Evolutionary conservation across 2,329 filamentous ascomycete species (phyloP).

Genomic region (Microascus cirrosus): DNA sequence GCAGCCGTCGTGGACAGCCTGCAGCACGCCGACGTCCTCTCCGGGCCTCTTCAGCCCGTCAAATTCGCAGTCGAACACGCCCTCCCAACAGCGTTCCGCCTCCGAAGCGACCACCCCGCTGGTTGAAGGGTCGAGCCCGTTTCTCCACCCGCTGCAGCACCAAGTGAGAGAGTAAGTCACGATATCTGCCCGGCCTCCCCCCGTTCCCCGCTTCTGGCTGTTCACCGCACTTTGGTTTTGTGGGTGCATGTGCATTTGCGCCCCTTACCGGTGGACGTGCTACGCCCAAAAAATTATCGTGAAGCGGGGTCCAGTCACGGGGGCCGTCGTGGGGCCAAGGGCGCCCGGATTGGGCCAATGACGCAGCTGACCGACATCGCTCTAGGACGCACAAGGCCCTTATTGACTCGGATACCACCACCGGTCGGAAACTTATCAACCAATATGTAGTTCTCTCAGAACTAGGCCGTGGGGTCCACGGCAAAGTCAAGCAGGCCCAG

Average conservation of each 20-base stretch:
- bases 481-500: conserved; percentile 91
- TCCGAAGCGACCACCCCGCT: conserved; percentile 44
- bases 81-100: conserved; percentile 22
- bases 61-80: conserved; percentile 19
- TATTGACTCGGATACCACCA: conserved; percentile 78
- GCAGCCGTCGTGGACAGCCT: conserved; percentile 25
- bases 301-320: conserved; percentile 3
- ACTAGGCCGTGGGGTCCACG: conserved; percentile 89
- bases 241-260: neutral
- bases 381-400: conserved; percentile 75
- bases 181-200: neutral
- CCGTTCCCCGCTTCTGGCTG: neutral
- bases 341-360: neutral
- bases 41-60: conserved; percentile 50
- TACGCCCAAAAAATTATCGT: conserved; percentile 4
- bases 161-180: conserved; percentile 63
- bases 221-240: neutral
- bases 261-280: neutral
- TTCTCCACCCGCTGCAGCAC: conserved; percentile 61
- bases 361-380: conserved; percentile 3
- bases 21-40: conserved; percentile 48
- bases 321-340: neutral
- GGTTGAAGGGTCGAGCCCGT: conserved; percentile 38
- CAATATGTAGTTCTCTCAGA: conserved; percentile 96
- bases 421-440: conserved; percentile 92